Base-by-base conservation (phyloP, 2,329 filamentous ascomycete genomes). In the Mycosphaerelloides madeirae region DNA sequence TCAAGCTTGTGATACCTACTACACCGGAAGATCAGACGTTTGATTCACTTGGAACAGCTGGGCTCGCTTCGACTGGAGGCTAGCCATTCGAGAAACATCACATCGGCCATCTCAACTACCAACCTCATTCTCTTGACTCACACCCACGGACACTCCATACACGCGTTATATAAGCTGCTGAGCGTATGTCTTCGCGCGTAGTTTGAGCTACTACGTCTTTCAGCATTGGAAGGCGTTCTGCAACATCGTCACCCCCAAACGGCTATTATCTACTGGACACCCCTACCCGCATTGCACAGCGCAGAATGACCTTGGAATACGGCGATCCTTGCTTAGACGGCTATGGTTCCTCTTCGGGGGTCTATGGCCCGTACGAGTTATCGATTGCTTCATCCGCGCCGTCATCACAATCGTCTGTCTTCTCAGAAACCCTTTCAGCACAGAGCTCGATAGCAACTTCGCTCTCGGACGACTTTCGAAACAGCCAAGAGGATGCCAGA, bases 331-430 rank as follows among this genome's bases (percentile, higher is more conserved):
- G 40, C 49, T 45, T 52, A 35, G 45, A 56, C 48, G 56, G 54
- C 49, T 60, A 64, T 61, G 61, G 60, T 49, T 55, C 62, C 53
- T 62, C 61, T 38, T 57, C 63, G 32, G 59, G 57, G 55, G 66
- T 65, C 33, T 51, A 44, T 38, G 56, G 46, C 29, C 78, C 81
- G 54, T 90, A 87, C 68, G 79, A 78, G 64, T 78, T 81, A 48
- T 83, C 84, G 32, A 71, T 88, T 73, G 80, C 83, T 61, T 84
- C 84, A 44, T 86, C 85, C 56, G 80, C 84, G 46, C 88, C 86
- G 22, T 84, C 84, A 44, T 89, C 85, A 15, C 79, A 83, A 46
- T 79, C 81, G 44, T 93, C 87, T 28, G 76, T 88, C 58, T 93
- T 87, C 75, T 93, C 87, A 54, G 78, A 79, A 61, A 65, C 67